phyloP scores from a whole-genome alignment of 805 yeast species.

The Metschnikowia borealis region DNA sequence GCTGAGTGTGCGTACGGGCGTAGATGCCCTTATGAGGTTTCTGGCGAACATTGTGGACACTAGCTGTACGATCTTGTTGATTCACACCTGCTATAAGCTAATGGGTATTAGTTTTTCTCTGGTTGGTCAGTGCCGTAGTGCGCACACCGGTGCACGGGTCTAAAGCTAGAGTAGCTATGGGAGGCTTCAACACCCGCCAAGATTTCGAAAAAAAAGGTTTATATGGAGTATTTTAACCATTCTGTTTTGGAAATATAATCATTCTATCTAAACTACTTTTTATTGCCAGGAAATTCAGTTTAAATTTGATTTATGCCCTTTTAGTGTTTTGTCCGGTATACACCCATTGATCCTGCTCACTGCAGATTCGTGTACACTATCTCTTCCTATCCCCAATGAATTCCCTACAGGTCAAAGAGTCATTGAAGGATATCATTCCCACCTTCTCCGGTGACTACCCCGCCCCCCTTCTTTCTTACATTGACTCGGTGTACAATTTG shows the following conservation, averaged over 20 bases:
- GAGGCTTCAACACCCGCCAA: background rate
- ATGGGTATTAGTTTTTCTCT: slow-evolving; percentile 11
- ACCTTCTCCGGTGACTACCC: slow-evolving; percentile 43
- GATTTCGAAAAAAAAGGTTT: background rate
- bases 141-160: slow-evolving; percentile 13
- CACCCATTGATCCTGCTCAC: slow-evolving; percentile 1
- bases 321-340: background rate
- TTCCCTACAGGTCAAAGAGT: slow-evolving; percentile 23
- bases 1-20: slow-evolving; percentile 26
- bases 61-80: too few relatives aligned
- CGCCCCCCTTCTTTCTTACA: slow-evolving; percentile 33
- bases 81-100: background rate
- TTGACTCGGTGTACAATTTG: slow-evolving; percentile 45
- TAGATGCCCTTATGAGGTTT: slow-evolving; percentile 18
- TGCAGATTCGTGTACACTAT: background rate
- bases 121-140: slow-evolving; percentile 18
- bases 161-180: background rate
- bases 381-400: slow-evolving; percentile 9
- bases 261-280: background rate
- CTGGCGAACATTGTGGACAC: slow-evolving; percentile 22
- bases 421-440: slow-evolving; percentile 50
- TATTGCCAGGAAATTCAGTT: too few relatives aligned
- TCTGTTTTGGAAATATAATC: too few relatives aligned
- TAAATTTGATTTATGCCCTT: too few relatives aligned
- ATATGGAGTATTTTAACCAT: background rate